Evolutionary conservation across 148 eudicot species (phyloP), one percentile per base, ranked within the genome.

Genomic region (Fallopia convolvulus): DNA sequence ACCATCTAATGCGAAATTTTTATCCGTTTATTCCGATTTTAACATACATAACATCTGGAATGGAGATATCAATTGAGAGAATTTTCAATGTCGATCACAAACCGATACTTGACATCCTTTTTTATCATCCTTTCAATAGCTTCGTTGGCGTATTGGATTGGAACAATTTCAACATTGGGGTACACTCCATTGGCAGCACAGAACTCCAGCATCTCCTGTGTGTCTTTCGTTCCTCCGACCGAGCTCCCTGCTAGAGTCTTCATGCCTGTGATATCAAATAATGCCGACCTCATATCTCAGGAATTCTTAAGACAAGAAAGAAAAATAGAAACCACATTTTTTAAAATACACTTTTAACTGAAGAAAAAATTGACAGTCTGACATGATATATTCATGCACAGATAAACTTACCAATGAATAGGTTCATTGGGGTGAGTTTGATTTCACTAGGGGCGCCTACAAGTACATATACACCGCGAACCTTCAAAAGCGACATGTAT

Each of bases 51-150:
- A 9, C 47, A 44, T 44, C 30, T 26, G 30, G 30, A 26, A 1
- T 23, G 32, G 21, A 60, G 32, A 61, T 61, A 77, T 23, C 36
- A 61, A 0, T 86, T 85, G 74, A 92, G 90, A 36, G 97, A 87
- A 78, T 84, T 90, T 61, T 83, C 88, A 9, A 92, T 86, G 82
- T 92, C 97, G 33, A 92, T 88, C 79, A 92, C 97, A 86, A 92
- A 92, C 13, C 93, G 90, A 53, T 90, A 90, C 75, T 92, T 92
- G 72, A 92, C 90, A 73, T 92, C 91, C 82, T 82, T 90, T 72
- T 88, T 92, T n/a, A 92, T 60, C 21, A 92, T 63, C 85, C 97
- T 83, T 80, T 92, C 94, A 15, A 90, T 79, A 40, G 94, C 97
- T 81, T 92, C 91, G 71, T 92, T 92, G 26, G 86, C 87, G 72